A percentile compares a stretch with the other conserved stretches of the same genome.
Conservation (phyloP, 2,329 filamentous ascomycete species). For the Colletotrichum somersetense region DNA sequence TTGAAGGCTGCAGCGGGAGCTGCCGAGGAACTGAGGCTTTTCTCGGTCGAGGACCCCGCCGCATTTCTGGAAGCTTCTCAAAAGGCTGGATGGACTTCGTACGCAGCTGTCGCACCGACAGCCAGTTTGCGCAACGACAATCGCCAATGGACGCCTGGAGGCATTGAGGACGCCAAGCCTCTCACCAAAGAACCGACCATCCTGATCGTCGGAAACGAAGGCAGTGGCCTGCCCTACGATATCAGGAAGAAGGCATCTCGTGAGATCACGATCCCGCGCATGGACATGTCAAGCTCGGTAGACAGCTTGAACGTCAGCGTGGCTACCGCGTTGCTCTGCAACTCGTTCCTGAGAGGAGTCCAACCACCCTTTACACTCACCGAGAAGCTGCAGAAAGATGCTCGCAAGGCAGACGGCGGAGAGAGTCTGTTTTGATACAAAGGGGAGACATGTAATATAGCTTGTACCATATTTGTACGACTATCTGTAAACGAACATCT, state of each 20-base stretch:
- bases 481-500: slow-evolving; percentile 11
- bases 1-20: slow-evolving; percentile 92
- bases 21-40: slow-evolving; percentile 81
- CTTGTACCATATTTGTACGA: slow-evolving; percentile 33
- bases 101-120: slow-evolving; percentile 75
- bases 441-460: not conserved
- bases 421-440: slow-evolving; percentile 33
- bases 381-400: slow-evolving; percentile 52
- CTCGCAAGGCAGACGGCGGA: slow-evolving; percentile 46
- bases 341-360: slow-evolving; percentile 70
- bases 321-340: slow-evolving; percentile 81
- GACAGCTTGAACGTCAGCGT: slow-evolving; percentile 97
- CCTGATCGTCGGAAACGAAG: slow-evolving; percentile 87
- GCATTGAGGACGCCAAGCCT: slow-evolving; percentile 64
- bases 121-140: slow-evolving; percentile 49
- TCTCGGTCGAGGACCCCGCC: slow-evolving; percentile 75
- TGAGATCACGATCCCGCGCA: slow-evolving; percentile 74
- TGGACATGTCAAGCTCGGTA: slow-evolving; percentile 67
- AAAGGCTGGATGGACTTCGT: slow-evolving; percentile 83
- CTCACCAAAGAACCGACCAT: slow-evolving; percentile 75
- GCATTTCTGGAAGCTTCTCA: slow-evolving; percentile 78
- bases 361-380: slow-evolving; percentile 46
- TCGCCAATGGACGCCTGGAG: slow-evolving; percentile 61
- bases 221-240: slow-evolving; percentile 75
- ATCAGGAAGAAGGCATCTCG: slow-evolving; percentile 76